These are phyloP conservation scores for Spathaspora girioi DNA, from an alignment of 805 yeast species.

Conservation along the genomic window DNA sequence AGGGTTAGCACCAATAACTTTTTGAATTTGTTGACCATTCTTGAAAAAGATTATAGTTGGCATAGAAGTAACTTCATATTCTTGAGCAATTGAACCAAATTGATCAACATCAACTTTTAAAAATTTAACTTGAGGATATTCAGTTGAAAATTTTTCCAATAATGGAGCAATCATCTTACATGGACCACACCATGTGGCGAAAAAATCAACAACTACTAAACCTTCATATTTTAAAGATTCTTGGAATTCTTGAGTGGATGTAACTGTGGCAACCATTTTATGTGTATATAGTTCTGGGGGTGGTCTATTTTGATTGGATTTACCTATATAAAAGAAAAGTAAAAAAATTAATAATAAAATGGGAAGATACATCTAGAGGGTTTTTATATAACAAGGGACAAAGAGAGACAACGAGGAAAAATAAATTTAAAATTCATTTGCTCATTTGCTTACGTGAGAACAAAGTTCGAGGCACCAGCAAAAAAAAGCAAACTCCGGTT, in stretches of 20 bases:
- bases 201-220: conserved; percentile 90
- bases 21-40: conserved; percentile 73
- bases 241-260: conserved; percentile 54
- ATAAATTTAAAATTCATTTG: too few species aligned
- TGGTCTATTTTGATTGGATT: neutral
- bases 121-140: conserved; percentile 69
- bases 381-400: neutral
- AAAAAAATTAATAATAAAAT: neutral
- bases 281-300: neutral
- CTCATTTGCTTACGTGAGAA: neutral
- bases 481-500: neutral
- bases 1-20: conserved; percentile 89
- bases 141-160: conserved; percentile 72
- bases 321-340: neutral
- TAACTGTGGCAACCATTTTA: conserved; percentile 35
- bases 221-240: conserved; percentile 59
- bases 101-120: conserved; percentile 91
- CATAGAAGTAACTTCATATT: conserved; percentile 54
- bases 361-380: neutral
- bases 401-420: neutral
- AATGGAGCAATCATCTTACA: conserved; percentile 97
- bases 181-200: conserved; percentile 98
- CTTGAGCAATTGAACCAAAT: conserved; percentile 70
- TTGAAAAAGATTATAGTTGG: conserved; percentile 73
- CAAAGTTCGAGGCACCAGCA: neutral